These are phyloP conservation scores for Rhynchosporium secalis DNA, from an alignment of 2,329 filamentous ascomycete species.

Conservation along the genomic window DNA sequence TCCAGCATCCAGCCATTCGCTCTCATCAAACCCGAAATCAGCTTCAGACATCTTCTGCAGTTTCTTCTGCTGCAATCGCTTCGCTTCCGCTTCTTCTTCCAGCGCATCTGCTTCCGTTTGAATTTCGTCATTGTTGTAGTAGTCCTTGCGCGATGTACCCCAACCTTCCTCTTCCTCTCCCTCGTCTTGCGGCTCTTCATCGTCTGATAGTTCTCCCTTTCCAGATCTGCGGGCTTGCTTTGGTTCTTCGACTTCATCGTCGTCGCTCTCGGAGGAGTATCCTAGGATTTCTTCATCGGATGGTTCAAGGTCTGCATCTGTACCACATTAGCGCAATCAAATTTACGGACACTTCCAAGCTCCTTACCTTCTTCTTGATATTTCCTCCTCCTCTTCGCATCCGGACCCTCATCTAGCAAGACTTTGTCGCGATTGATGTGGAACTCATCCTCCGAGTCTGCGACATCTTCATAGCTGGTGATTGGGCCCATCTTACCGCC, in stretches of 20 bases:
- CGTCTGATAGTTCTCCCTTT: constrained; percentile 50
- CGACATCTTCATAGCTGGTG: constrained; percentile 75
- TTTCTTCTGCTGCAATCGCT: constrained; percentile 86
- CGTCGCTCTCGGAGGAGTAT: constrained; percentile 48
- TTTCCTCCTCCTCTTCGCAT: constrained; percentile 74
- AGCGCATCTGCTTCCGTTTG: constrained; percentile 70
- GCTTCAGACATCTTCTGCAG: constrained; percentile 84
- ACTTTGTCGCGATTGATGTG: constrained; percentile 85
- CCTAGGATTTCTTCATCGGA: constrained; percentile 64
- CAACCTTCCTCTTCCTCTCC: constrained; percentile 68
- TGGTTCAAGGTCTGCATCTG: constrained; percentile 55
- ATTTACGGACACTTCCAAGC: constrained; percentile 19
- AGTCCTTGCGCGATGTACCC: constrained; percentile 85
- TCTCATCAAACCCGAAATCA: constrained; percentile 91
- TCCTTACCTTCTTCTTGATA: constrained; percentile 62
- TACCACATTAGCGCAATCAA: constrained; percentile 7
- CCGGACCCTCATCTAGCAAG: constrained; percentile 77
- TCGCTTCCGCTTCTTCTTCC: constrained; percentile 89
- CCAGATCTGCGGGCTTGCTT: constrained; percentile 54
- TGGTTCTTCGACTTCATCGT: constrained; percentile 40
- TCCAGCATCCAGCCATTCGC: constrained; percentile 72
- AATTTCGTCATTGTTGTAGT: constrained; percentile 83
- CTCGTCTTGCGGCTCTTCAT: constrained; percentile 57
- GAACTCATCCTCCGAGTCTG: constrained; percentile 93
- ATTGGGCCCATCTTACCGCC: constrained; percentile 33